A percentile compares a stretch with the other conserved stretches of the same genome.
phyloP scores from a whole-genome alignment of 208 protist genomes.

The Phytomonas sp. region DNA sequence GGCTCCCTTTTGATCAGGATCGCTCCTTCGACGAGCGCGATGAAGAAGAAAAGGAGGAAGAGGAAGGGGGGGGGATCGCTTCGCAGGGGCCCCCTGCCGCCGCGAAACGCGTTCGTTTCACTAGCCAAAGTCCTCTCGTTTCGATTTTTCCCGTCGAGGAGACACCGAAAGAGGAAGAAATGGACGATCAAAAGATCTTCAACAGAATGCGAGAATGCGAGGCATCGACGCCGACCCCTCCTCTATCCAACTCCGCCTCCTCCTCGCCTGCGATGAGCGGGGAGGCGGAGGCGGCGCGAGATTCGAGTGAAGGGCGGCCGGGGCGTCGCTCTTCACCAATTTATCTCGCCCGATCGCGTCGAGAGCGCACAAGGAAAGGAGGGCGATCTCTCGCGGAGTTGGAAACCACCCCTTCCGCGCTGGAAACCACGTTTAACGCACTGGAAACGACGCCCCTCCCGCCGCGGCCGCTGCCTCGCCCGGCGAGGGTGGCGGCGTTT shows the following conservation, averaged over 20 bases:
- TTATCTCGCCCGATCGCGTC: background rate
- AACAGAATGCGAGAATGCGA: background rate
- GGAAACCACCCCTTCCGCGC: too few relatives aligned
- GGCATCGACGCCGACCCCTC: too few relatives aligned
- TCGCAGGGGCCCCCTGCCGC: background rate
- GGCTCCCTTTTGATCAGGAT: background rate
- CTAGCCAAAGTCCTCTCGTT: constrained; percentile 40
- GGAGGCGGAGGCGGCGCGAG: background rate
- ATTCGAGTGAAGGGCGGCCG: too few relatives aligned
- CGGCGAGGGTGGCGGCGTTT: too few relatives aligned
- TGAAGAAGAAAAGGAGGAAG: too few relatives aligned
- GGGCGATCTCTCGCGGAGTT: too few relatives aligned
- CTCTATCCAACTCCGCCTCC: background rate
- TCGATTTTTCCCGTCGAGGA: constrained; percentile 31
- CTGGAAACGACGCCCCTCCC: too few relatives aligned
- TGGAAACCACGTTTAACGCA: too few relatives aligned
- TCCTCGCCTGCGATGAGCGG: background rate
- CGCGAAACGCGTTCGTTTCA: constrained; percentile 41
- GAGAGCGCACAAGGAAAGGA: background rate
- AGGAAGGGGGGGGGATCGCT: too few relatives aligned
- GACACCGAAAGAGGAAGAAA: background rate
- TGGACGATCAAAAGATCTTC: background rate
- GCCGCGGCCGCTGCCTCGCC: too few relatives aligned
- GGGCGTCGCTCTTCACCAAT: background rate
- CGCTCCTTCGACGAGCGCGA: background rate